Conservation (phyloP, 768 basidiomycete genomes). For the Boletus eberwhitei region DNA sequence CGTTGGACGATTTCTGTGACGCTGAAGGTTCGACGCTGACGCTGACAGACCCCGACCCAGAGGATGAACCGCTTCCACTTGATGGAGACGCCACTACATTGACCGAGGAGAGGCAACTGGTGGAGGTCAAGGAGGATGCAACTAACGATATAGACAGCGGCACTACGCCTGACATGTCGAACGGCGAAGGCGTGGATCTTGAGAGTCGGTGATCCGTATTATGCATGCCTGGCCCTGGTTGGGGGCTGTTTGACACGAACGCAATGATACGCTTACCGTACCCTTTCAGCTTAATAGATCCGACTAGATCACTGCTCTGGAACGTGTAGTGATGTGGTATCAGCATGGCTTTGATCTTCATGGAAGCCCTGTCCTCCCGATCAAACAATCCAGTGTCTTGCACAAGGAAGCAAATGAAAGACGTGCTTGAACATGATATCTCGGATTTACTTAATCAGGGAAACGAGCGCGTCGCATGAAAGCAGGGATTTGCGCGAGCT, state of each 20-base stretch:
- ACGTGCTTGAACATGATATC: not conserved
- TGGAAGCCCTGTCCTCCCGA: not conserved
- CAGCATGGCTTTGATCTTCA: not conserved
- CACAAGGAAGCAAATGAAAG: no score
- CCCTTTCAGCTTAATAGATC: conserved; percentile 5
- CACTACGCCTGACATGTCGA: not conserved
- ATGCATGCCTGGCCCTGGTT: not conserved
- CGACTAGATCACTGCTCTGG: conserved; percentile 2
- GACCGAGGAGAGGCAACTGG: not conserved
- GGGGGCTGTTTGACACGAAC: not conserved
- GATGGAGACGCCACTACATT: not conserved
- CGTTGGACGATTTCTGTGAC: conserved; percentile 64
- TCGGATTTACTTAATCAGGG: not conserved
- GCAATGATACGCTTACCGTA: conserved; percentile 6
- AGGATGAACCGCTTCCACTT: conserved; percentile 23
- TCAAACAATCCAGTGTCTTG: not conserved
- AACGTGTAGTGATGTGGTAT: not conserved
- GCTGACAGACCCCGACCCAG: conserved; percentile 25
- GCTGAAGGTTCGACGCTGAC: conserved; percentile 33
- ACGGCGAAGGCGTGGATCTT: not conserved
- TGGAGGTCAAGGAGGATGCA: conserved; percentile 2
- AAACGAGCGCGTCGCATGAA: not conserved
- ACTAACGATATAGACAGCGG: not conserved
- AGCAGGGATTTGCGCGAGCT: not conserved
- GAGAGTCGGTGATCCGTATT: conserved; percentile 5